A percentile compares a stretch with the other conserved stretches of the same genome.
These are phyloP conservation scores for Rhypophila decipiens DNA, from an alignment of 495 filamentous ascomycete species.

Conservation along the genomic window DNA sequence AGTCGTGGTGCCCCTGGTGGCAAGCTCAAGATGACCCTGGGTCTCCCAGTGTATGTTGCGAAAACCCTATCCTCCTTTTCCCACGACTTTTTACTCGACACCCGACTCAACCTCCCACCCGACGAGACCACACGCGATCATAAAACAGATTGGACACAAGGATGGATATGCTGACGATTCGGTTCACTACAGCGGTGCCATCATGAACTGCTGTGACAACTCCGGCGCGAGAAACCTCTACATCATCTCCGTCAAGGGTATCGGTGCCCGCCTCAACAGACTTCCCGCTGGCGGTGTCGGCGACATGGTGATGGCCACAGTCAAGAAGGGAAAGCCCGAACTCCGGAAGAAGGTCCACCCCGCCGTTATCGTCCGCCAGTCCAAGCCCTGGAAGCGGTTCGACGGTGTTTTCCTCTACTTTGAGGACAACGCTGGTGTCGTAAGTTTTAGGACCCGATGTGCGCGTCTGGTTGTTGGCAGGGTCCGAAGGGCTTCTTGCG, in stretches of 20 bases:
- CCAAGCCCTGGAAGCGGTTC: slow-evolving; percentile 96
- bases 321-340: slow-evolving; percentile 99
- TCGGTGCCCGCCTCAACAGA: slow-evolving; percentile 96
- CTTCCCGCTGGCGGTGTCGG: slow-evolving; percentile 96
- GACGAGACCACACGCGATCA: neutral
- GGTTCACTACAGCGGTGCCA: slow-evolving; percentile 64
- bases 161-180: slow-evolving; percentile 15
- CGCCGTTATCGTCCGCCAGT: slow-evolving; percentile 94
- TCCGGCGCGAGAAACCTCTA: slow-evolving; percentile 98
- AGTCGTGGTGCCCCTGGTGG: slow-evolving; percentile 93
- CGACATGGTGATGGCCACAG: slow-evolving; percentile 99
- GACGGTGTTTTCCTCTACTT: slow-evolving; percentile 99
- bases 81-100: too few relatives aligned
- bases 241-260: slow-evolving; percentile 99
- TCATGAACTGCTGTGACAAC: slow-evolving; percentile 98
- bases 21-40: slow-evolving; percentile 99
- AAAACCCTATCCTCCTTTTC: neutral
- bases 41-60: slow-evolving; percentile 91
- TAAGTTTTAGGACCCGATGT: too few relatives aligned
- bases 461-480: too few relatives aligned
- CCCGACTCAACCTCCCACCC: slow-evolving; percentile 6
- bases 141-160: neutral
- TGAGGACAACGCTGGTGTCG: slow-evolving; percentile 99
- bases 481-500: too few relatives aligned
- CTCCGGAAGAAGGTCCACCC: slow-evolving; percentile 99